These are phyloP conservation scores for Sporothrix variecibatus DNA, from an alignment of 2,329 filamentous ascomycete species.

Conservation along the genomic window DNA sequence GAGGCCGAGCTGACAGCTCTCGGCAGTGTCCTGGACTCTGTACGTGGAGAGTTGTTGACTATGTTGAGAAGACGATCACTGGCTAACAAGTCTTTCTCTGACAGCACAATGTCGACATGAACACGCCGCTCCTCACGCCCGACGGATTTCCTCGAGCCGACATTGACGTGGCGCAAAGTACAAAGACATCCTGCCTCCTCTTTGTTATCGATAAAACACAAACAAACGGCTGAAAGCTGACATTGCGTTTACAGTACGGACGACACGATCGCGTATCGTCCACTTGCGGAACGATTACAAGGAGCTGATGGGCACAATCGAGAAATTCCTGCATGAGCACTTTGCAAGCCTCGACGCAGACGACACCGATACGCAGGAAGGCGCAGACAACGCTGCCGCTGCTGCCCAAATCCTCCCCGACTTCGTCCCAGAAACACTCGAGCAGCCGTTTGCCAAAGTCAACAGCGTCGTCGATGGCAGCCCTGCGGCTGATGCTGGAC, in stretches of 20 bases:
- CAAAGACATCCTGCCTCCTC: slow-evolving; percentile 33
- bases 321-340: slow-evolving; percentile 83
- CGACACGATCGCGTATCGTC: slow-evolving; percentile 88
- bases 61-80: not conserved
- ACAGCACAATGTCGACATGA: slow-evolving; percentile 92
- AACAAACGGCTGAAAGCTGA: slow-evolving; percentile 6
- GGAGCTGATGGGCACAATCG: slow-evolving; percentile 78
- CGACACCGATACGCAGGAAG: slow-evolving; percentile 35
- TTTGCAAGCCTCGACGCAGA: slow-evolving; percentile 70
- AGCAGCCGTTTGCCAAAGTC: slow-evolving; percentile 78
- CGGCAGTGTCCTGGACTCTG: slow-evolving; percentile 83
- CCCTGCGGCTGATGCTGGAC: slow-evolving; percentile 79
- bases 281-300: slow-evolving; percentile 92
- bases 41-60: slow-evolving; percentile 46
- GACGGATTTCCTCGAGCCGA: slow-evolving; percentile 93
- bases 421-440: slow-evolving; percentile 40
- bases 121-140: slow-evolving; percentile 78
- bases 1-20: slow-evolving; percentile 87
- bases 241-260: slow-evolving; percentile 68
- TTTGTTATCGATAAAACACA: not conserved
- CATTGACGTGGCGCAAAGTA: slow-evolving; percentile 93
- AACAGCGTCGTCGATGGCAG: slow-evolving; percentile 78
- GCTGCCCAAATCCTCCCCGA: slow-evolving; percentile 36
- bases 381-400: slow-evolving; percentile 27
- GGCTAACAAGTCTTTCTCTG: not conserved